These are phyloP conservation scores for Fusarium stilboides DNA, from an alignment of 2,329 filamentous ascomycete genomes.

Conservation along the genomic window DNA sequence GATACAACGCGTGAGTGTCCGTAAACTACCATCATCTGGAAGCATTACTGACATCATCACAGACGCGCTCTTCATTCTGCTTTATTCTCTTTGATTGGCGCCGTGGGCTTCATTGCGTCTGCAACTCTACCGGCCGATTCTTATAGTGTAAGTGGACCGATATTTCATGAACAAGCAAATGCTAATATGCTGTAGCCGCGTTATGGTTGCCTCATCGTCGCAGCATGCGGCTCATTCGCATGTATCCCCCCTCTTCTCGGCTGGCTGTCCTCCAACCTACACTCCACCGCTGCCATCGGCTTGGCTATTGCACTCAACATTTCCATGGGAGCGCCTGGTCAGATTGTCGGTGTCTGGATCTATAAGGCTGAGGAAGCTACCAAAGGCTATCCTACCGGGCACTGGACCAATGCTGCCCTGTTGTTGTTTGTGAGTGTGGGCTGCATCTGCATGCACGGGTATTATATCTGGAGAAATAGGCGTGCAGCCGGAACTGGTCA, in stretches of 20 bases:
- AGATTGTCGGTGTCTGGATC: slow-evolving; percentile 80
- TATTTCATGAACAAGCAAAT: fast-evolving
- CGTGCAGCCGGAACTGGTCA: slow-evolving; percentile 37
- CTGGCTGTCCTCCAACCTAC: slow-evolving; percentile 77
- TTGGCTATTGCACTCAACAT: slow-evolving; percentile 78
- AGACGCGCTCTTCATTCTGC: slow-evolving; percentile 59
- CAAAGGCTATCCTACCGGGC: slow-evolving; percentile 76
- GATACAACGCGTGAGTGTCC: slow-evolving; percentile 61
- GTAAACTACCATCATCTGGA: fast-evolving
- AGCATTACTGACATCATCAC: neutral
- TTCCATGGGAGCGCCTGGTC: slow-evolving; percentile 74
- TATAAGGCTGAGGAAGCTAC: slow-evolving; percentile 74
- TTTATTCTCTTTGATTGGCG: slow-evolving; percentile 61
- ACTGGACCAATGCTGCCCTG: slow-evolving; percentile 74
- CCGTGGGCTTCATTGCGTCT: slow-evolving; percentile 68
- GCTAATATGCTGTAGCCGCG: slow-evolving; percentile 55
- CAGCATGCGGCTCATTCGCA: slow-evolving; percentile 73
- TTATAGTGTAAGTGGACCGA: slow-evolving; percentile 55
- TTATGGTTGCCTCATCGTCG: slow-evolving; percentile 77
- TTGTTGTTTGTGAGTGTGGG: slow-evolving; percentile 71
- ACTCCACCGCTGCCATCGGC: slow-evolving; percentile 72
- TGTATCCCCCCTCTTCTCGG: slow-evolving; percentile 77
- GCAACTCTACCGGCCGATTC: slow-evolving; percentile 71
- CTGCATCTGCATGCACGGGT: slow-evolving; percentile 66
- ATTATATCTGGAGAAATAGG: slow-evolving; percentile 65